Evolutionary conservation across 169 alveolate species (phyloP), one percentile per base, ranked within the genome.

Genomic region (Plasmodium malariae): DNA sequence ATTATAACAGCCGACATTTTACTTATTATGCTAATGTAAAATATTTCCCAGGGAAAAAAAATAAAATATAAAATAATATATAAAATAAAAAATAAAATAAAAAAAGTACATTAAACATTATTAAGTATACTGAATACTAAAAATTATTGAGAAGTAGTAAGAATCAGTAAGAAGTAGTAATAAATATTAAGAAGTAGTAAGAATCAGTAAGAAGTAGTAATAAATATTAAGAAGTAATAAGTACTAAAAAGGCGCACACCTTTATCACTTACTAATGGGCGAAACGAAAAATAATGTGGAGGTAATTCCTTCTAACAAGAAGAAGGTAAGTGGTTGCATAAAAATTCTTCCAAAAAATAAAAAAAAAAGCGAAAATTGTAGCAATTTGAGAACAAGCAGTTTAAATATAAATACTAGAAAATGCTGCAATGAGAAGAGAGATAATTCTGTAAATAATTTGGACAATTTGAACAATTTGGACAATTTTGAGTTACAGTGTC

Each of bases 261-360:
- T n/a, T n/a, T n/a, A n/a, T n/a, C n/a, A n/a, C n/a, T n/a, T n/a
- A n/a, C n/a, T n/a, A n/a, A n/a, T 45, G 40, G 28, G 45, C 14
- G 55, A 32, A 51, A 21, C n/a, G 32, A 34, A 68, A 54, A 30
- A 83, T n/a, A 65, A 55, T 30, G 19, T 12, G 24, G 49, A 24
- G 14, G 17, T 14, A 36, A 5, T 37, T 17, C 32, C 28, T 11
- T 14, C 48, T n/a, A 43, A 28, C 54, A 51, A 14, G 26, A 11
- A 83, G 7, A 28, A 34, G 21, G 74, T 54, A 67, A 83, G 51
- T 57, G 51, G 70, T 24, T 57, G 57, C 28, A 67, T 51, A 67
- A 83, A 83, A 37, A 24, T 67, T 43, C 24, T 37, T 3, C 60
- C 74, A 3, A 59, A 76, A 36, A 45, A 57, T 54, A 68, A 83